phyloP scores from a whole-genome alignment of 1,284 basidiomycete genomes.

The Rhizoctonia solani region DNA sequence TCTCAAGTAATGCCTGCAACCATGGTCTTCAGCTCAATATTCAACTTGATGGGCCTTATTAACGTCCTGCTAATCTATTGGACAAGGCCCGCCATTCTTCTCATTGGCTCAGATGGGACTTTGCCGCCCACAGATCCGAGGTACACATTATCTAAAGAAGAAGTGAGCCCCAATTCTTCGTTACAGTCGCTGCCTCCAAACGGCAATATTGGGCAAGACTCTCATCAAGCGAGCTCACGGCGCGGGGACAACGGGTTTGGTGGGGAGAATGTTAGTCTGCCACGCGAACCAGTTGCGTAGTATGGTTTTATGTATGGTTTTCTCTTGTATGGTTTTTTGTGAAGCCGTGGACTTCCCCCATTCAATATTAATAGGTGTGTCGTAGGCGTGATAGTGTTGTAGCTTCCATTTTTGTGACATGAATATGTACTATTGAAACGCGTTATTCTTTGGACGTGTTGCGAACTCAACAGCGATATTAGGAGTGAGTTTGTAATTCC shows the following conservation, averaged over 20 bases:
- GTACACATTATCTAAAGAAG: neutral
- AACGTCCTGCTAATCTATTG: neutral
- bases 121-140: neutral
- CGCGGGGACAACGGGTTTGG: neutral
- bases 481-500: no score
- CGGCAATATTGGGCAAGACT: no score
- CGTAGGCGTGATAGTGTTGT: no score
- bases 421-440: no score
- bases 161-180: neutral
- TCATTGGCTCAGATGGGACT: neutral
- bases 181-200: neutral
- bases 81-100: constrained; percentile 10
- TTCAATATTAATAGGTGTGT: no score
- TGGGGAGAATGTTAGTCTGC: neutral
- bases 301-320: neutral
- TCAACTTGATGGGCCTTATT: constrained; percentile 20
- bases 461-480: no score
- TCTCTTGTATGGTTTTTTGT: no score
- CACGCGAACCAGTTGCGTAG: neutral
- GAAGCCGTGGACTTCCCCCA: no score
- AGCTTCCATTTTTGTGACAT: no score
- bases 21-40: constrained; percentile 17
- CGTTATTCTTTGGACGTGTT: no score
- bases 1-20: neutral
- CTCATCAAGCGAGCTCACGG: neutral